phyloP scores from a whole-genome alignment of 2,329 filamentous ascomycete genomes.

The Diplodia intermedia region DNA sequence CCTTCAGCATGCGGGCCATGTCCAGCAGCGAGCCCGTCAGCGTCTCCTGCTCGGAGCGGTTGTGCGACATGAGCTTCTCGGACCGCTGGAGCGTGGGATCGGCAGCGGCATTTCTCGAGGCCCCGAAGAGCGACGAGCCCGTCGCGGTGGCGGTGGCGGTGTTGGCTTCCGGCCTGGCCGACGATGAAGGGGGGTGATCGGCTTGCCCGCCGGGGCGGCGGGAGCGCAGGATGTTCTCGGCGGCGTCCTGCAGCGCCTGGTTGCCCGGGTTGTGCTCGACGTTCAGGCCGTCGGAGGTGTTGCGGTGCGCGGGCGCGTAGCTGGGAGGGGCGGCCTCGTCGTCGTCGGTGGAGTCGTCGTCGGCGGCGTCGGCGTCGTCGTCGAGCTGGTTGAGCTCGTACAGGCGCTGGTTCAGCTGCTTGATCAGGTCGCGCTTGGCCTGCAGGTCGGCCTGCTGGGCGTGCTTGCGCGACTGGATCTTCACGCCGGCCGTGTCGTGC shows the following conservation, averaged over 20 bases:
- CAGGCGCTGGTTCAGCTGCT: conserved; percentile 69
- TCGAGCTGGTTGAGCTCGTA: conserved; percentile 70
- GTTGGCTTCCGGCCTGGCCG: too few species aligned
- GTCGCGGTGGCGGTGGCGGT: conserved; percentile 35
- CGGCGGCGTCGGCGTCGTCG: conserved; percentile 49
- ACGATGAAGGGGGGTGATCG: conserved; percentile 23
- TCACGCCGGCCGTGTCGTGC: conserved; percentile 68
- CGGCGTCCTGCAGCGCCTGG: conserved; percentile 44
- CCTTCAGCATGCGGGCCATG: conserved; percentile 79
- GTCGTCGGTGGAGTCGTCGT: conserved; percentile 42
- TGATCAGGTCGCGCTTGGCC: conserved; percentile 69
- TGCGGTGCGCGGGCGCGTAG: conserved; percentile 51
- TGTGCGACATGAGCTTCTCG: conserved; percentile 76
- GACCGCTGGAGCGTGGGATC: conserved; percentile 44
- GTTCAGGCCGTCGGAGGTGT: conserved; percentile 43
- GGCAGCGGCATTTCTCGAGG: conserved; percentile 36
- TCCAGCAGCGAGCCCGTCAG: conserved; percentile 81
- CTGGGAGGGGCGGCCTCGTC: conserved; percentile 52
- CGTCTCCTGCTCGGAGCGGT: conserved; percentile 81
- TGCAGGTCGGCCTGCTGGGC: conserved; percentile 69
- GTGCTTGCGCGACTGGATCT: conserved; percentile 64
- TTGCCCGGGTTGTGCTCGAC: conserved; percentile 40
- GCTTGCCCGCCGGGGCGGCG: conserved; percentile 34
- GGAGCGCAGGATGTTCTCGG: conserved; percentile 45
- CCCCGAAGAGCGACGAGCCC: conserved; percentile 35